phyloP scores from a whole-genome alignment of 106 monocot genomes.

The Iris macrosiphon region DNA sequence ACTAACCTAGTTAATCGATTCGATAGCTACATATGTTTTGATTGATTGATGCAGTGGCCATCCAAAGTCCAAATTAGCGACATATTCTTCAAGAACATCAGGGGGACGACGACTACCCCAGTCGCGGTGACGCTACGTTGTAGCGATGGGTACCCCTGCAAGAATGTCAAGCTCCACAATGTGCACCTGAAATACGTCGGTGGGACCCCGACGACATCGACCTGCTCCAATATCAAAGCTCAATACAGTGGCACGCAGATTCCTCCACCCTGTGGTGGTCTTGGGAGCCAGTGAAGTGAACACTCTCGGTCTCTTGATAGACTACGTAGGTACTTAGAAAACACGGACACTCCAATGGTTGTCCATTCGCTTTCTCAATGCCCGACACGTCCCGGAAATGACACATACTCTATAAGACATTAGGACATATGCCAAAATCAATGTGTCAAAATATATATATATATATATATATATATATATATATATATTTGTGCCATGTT shows the following conservation, averaged over 20 bases:
- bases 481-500: no score
- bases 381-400: no score
- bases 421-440: no score
- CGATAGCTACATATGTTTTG: neutral
- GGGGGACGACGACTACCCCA: slow-evolving; percentile 46
- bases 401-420: no score
- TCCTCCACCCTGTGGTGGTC: slow-evolving; percentile 48
- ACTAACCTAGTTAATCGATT: neutral
- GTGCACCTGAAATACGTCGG: slow-evolving; percentile 24
- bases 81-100: slow-evolving; percentile 49
- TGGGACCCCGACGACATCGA: neutral
- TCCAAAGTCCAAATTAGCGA: slow-evolving; percentile 45
- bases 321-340: no score
- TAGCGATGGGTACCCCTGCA: slow-evolving; percentile 40
- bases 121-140: slow-evolving; percentile 47
- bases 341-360: no score
- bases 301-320: no score
- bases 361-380: no score
- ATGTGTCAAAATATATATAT: no score
- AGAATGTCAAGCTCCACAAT: slow-evolving; percentile 33
- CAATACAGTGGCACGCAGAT: slow-evolving; percentile 25
- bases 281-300: no score
- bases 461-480: no score
- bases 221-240: slow-evolving; percentile 23
- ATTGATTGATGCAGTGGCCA: slow-evolving; percentile 9